These are phyloP conservation scores for Aspergillus spinulosporus DNA, from an alignment of 2,329 filamentous ascomycete species.

Conservation along the genomic window DNA sequence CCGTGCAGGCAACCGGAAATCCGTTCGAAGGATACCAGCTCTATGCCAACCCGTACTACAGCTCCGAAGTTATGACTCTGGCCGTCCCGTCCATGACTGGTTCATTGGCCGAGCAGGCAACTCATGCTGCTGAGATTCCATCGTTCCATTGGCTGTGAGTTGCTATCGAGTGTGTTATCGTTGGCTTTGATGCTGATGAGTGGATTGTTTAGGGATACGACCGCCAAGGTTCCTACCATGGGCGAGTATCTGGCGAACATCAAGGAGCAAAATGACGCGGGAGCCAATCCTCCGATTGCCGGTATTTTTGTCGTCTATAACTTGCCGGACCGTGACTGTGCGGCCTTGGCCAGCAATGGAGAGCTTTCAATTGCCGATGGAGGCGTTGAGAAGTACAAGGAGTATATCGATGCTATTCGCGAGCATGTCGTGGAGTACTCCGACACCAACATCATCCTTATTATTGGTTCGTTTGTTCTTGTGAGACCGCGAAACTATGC, in stretches of 20 bases:
- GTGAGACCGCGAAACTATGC: conserved; percentile 25
- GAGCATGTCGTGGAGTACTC: conserved; percentile 55
- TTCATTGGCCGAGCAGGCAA: conserved; percentile 53
- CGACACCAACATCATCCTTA: conserved; percentile 52
- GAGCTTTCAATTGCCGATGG: conserved; percentile 59
- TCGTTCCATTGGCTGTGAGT: conserved; percentile 56
- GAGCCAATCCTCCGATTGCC: conserved; percentile 49
- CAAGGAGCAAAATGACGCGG: conserved; percentile 48
- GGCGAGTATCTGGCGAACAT: conserved; percentile 51
- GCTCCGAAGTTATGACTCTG: conserved; percentile 53
- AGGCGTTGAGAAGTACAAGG: conserved; percentile 53
- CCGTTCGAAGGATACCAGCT: conserved; percentile 52
- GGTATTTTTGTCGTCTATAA: conserved; percentile 63
- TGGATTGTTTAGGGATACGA: conserved; percentile 41
- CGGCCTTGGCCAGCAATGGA: conserved; percentile 63
- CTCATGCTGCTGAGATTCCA: conserved; percentile 51
- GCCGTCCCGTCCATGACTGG: conserved; percentile 66
- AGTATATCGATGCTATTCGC: conserved; percentile 58
- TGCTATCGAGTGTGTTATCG: not conserved
- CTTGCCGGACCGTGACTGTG: conserved; percentile 64
- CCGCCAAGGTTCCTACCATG: conserved; percentile 52
- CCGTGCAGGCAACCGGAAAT: conserved; percentile 47
- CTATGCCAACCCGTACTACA: conserved; percentile 56
- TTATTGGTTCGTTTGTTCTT: conserved; percentile 45
- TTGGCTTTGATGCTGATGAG: not conserved